Percentiles rank a stretch among this genome's conserved stretches.
phyloP scores from a whole-genome alignment of 176 grass and related monocot species.

The Miscanthus lutarioriparius region DNA sequence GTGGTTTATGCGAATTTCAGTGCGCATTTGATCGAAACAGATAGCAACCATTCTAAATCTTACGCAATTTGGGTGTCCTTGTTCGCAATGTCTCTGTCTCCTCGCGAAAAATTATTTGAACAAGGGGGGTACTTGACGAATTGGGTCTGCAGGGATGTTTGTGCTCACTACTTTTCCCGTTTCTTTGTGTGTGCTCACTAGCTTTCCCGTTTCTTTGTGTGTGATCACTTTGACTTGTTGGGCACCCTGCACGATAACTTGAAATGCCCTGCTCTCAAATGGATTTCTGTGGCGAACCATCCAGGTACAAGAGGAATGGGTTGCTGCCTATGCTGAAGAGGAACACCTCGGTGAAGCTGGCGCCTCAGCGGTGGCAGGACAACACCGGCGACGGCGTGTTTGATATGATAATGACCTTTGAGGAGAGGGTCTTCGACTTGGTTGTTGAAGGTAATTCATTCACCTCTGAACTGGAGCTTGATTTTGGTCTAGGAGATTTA shows the following conservation, averaged over 20 bases:
- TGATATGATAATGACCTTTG: conserved; percentile 84
- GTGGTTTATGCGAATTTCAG: neutral
- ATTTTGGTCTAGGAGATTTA: neutral
- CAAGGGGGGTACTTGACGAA: neutral
- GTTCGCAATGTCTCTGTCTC: neutral
- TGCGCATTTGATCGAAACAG: neutral
- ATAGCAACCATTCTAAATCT: neutral
- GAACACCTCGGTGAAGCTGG: conserved; percentile 77
- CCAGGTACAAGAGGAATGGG: conserved; percentile 94
- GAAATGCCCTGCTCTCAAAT: neutral
- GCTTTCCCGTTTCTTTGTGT: neutral
- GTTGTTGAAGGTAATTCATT: conserved; percentile 73
- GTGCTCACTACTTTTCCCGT: neutral
- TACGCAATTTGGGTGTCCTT: neutral
- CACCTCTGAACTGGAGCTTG: neutral
- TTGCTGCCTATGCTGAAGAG: conserved; percentile 96
- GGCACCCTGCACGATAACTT: neutral
- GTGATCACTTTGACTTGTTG: neutral
- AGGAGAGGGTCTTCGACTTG: conserved; percentile 92
- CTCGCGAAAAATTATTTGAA: neutral
- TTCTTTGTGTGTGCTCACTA: neutral
- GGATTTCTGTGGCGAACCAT: neutral
- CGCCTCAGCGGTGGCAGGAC: conserved; percentile 91
- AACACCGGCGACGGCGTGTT: conserved; percentile 68
- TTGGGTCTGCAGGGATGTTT: neutral